A percentile compares a stretch with the other conserved stretches of the same genome.
These are phyloP conservation scores for Neofusicoccum sp. DNA, from an alignment of 2,329 filamentous ascomycete genomes.

Conservation along the genomic window DNA sequence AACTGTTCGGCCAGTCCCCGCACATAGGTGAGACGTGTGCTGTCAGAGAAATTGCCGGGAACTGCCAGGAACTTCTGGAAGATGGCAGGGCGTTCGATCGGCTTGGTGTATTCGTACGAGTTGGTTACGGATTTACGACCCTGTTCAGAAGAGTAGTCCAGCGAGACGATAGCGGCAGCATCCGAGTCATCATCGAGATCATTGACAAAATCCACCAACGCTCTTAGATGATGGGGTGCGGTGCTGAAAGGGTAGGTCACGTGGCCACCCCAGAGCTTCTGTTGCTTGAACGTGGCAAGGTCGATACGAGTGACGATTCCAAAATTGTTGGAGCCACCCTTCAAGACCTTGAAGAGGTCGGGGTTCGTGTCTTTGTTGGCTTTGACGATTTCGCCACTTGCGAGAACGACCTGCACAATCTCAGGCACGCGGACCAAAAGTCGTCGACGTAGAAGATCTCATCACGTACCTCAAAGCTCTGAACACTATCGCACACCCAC, in stretches of 20 bases:
- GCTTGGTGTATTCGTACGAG: conserved; percentile 25
- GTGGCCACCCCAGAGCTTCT: conserved; percentile 37
- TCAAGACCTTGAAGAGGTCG: conserved; percentile 38
- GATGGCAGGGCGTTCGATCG: conserved; percentile 22
- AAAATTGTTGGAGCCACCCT: conserved; percentile 39
- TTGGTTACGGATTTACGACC: conserved; percentile 20
- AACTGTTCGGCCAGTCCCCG: conserved; percentile 25
- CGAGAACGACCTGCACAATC: conserved; percentile 4
- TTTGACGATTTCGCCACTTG: not conserved
- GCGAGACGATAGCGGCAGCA: conserved; percentile 24
- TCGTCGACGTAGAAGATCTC: not conserved
- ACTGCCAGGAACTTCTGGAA: conserved; percentile 28
- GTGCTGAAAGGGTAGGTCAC: conserved; percentile 27
- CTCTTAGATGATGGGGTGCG: conserved; percentile 23
- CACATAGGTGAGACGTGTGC: conserved; percentile 27
- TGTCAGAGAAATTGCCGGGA: conserved; percentile 26
- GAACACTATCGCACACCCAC: conserved; percentile 1
- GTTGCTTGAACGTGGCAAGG: conserved; percentile 16
- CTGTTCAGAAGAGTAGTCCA: conserved; percentile 21
- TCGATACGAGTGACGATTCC: conserved; percentile 38
- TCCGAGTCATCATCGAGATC: conserved; percentile 25
- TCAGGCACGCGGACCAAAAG: not conserved
- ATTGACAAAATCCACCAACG: conserved; percentile 22
- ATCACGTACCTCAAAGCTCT: not conserved
- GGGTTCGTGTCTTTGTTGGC: not conserved